Conservation (phyloP, 169 alveolate species). For the Cryptosporidium ubiquitum region DNA sequence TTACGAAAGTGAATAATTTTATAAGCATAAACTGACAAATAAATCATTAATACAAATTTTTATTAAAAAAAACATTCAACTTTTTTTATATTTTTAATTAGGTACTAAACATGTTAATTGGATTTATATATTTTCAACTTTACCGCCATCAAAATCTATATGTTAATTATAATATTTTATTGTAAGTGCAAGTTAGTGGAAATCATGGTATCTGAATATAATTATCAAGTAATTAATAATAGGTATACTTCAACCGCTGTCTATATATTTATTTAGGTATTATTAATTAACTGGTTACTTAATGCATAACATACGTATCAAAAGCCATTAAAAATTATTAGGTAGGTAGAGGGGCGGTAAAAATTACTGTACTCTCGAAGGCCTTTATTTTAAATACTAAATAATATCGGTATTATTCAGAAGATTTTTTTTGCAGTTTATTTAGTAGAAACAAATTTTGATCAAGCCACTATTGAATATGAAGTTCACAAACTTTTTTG, state of each 20-base stretch:
- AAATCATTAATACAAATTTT: no score
- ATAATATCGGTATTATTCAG: no score
- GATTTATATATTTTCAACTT: no score
- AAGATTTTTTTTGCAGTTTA: neutral
- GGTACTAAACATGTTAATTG: neutral
- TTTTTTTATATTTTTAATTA: no score
- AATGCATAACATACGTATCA: neutral
- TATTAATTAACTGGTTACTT: neutral
- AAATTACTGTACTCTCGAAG: neutral
- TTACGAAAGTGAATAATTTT: neutral
- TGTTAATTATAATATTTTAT: no score
- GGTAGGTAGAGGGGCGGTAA: neutral
- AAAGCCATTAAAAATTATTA: neutral
- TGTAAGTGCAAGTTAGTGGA: neutral
- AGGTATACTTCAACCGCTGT: neutral
- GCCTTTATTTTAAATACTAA: neutral
- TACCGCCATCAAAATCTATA: neutral
- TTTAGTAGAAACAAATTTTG: neutral
- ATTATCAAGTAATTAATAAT: neutral
- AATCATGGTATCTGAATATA: no score
- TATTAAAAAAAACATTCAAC: neutral
- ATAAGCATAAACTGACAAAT: neutral
- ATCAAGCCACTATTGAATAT: neutral
- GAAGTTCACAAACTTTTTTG: conserved; percentile 4
- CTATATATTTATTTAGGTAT: neutral